Conservation (phyloP, 768 basidiomycete species). For the Serendipita indica region DNA sequence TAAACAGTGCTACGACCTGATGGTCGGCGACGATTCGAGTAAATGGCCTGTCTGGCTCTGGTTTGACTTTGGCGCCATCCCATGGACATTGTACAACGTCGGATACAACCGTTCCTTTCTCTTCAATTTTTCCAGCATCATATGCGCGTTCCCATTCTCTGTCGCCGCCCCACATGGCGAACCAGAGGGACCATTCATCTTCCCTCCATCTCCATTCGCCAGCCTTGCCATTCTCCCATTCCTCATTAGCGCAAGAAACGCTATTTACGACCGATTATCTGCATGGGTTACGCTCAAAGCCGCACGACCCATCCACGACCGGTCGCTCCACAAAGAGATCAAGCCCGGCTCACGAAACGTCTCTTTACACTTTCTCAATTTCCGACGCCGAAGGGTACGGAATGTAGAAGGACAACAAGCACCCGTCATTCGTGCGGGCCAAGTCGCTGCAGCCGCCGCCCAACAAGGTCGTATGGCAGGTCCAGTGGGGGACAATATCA, state of each 20-base stretch:
- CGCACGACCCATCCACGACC: background rate
- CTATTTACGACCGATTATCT: background rate
- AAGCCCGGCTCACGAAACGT: background rate
- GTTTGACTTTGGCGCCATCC: background rate
- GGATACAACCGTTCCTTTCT: background rate
- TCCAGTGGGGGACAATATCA: constrained; percentile 4
- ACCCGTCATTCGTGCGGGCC: background rate
- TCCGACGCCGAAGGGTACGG: background rate
- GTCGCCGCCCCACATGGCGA: background rate
- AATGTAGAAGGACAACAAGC: background rate
- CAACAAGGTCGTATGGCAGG: background rate
- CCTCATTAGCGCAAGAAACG: background rate
- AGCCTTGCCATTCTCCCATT: constrained; percentile 2
- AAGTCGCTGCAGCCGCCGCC: background rate
- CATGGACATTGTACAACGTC: background rate
- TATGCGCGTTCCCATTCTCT: constrained; percentile 2
- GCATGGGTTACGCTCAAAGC: background rate
- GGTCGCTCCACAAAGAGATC: background rate
- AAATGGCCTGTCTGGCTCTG: background rate
- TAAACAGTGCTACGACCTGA: background rate
- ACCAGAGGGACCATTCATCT: background rate
- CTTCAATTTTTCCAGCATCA: background rate
- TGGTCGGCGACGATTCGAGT: background rate
- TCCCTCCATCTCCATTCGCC: background rate
- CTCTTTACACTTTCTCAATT: background rate